Percentiles rank a stretch among this genome's conserved stretches.
Conservation (phyloP, 331 rosid genomes). For the Acacia pycnantha region DNA sequence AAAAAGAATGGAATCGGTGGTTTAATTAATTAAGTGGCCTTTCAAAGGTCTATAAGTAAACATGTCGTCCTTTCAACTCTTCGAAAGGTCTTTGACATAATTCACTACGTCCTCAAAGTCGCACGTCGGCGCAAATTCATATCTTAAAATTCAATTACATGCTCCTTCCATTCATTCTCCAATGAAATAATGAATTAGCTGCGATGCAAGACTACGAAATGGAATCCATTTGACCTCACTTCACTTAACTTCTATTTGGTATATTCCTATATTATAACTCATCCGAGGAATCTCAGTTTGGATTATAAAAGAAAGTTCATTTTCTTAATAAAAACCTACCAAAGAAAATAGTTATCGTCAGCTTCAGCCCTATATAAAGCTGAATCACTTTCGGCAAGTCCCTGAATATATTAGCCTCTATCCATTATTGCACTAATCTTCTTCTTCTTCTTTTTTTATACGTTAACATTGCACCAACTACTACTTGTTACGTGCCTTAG, state of each 20-base stretch:
- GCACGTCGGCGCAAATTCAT: neutral
- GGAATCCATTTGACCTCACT: neutral
- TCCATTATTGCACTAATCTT: neutral
- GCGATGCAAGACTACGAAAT: neutral
- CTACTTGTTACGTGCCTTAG: neutral
- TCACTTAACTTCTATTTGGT: neutral
- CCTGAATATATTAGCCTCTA: neutral
- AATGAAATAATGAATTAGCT: neutral
- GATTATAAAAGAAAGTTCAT: neutral
- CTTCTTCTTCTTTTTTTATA: too few species aligned
- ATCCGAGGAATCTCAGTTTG: neutral
- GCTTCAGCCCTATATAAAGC: neutral
- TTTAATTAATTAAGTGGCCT: neutral
- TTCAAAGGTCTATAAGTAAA: neutral
- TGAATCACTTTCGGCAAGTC: neutral
- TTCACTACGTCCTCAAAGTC: neutral
- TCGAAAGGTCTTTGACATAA: neutral
- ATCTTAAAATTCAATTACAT: neutral
- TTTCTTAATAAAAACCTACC: neutral
- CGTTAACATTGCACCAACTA: neutral
- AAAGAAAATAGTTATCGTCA: neutral
- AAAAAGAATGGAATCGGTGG: neutral
- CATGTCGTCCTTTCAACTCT: neutral
- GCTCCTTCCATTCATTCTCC: neutral
- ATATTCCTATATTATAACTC: neutral